Percentiles rank a stretch among this genome's conserved stretches.
These are phyloP conservation scores for Athelia psychrophila DNA, from an alignment of 1,284 basidiomycete species.

Conservation along the genomic window DNA sequence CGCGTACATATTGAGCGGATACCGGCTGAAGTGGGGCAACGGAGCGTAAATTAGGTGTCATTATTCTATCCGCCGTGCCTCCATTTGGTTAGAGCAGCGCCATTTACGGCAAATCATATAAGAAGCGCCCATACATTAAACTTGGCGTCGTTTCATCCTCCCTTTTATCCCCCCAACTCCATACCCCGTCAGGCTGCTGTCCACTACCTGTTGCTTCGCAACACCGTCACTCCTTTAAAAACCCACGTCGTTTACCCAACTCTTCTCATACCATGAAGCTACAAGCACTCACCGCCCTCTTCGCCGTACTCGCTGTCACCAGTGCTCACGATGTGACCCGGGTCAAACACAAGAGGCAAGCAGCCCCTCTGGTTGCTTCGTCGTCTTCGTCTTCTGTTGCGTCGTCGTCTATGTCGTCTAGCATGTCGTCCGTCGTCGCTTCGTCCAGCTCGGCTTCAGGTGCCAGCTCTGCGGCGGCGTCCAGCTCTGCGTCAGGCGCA, in stretches of 20 bases:
- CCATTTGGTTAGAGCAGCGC: slow-evolving; percentile 10
- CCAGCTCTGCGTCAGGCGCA: slow-evolving; percentile 12
- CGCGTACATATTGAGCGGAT: too few relatives aligned
- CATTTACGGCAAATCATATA: slow-evolving; percentile 8
- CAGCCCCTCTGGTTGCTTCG: slow-evolving; percentile 15
- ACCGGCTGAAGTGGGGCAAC: too few relatives aligned
- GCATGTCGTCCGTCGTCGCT: slow-evolving; percentile 15
- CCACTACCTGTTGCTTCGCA: not conserved
- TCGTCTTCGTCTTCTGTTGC: slow-evolving; percentile 15
- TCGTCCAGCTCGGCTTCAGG: slow-evolving; percentile 15
- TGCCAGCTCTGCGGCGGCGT: slow-evolving; percentile 24
- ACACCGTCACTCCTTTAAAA: slow-evolving; percentile 9
- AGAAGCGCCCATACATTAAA: slow-evolving; percentile 4
- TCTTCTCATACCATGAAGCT: slow-evolving; percentile 36
- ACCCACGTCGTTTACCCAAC: too few relatives aligned
- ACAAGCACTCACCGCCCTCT: slow-evolving; percentile 39
- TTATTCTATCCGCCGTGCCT: not conserved
- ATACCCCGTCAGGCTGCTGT: not conserved
- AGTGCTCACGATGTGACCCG: slow-evolving; percentile 30
- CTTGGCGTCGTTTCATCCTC: not conserved
- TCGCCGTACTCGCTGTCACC: slow-evolving; percentile 32
- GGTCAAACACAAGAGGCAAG: slow-evolving; percentile 24
- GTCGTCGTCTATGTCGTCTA: slow-evolving; percentile 8
- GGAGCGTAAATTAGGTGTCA: too few relatives aligned
- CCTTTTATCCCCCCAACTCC: slow-evolving; percentile 7